Evolutionary conservation across 345 rosid genomes (phyloP).

Genomic region (Pistacia atlantica): DNA sequence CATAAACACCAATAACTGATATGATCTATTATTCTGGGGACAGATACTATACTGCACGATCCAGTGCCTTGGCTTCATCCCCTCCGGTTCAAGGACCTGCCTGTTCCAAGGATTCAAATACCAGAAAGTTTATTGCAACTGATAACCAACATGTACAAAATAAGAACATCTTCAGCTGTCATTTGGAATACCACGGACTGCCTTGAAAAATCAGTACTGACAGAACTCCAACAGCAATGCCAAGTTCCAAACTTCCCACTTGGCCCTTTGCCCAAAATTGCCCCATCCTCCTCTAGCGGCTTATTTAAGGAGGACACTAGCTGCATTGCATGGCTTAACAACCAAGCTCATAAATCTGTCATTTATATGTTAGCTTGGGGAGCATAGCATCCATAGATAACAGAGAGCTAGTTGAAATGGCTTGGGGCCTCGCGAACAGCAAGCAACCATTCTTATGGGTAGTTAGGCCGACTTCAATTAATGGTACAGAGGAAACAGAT

Average conservation of each 20-base stretch:
- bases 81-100: conserved; percentile 35
- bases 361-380: conserved; percentile 30
- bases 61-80: conserved; percentile 20
- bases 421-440: conserved; percentile 33
- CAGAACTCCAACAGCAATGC: conserved; percentile 5
- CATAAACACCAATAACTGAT: neutral
- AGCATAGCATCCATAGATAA: conserved; percentile 21
- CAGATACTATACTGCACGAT: conserved; percentile 14
- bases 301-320: conserved; percentile 28
- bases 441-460: conserved; percentile 38
- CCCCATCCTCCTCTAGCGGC: conserved; percentile 16
- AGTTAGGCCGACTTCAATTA: conserved; percentile 13
- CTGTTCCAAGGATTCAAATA: neutral
- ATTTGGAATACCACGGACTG: conserved; percentile 35
- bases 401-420: conserved; percentile 27
- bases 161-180: conserved; percentile 26
- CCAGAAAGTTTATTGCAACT: conserved; percentile 18
- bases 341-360: conserved; percentile 28
- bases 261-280: conserved; percentile 36
- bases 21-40: neutral
- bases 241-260: conserved; percentile 22
- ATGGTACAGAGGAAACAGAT: neutral
- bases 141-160: conserved; percentile 4
- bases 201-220: conserved; percentile 21
- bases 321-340: conserved; percentile 35